A percentile compares a stretch with the other conserved stretches of the same genome.
phyloP scores from a whole-genome alignment of 2,329 filamentous ascomycete species.

The Diplodia mutila region DNA sequence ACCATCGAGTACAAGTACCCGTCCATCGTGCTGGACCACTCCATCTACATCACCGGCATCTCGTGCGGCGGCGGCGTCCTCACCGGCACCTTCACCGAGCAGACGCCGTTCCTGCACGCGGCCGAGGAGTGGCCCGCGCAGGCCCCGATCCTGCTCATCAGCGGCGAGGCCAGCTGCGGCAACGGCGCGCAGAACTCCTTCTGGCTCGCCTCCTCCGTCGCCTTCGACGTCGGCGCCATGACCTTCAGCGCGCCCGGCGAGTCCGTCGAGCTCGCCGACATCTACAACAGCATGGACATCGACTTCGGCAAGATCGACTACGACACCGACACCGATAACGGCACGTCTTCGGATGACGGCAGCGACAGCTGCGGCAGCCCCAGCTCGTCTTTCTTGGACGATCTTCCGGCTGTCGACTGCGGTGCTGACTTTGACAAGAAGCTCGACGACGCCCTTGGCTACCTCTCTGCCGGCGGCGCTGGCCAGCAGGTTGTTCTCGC shows the following conservation, averaged over 20 bases:
- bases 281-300: slow-evolving; percentile 16
- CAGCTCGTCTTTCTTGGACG: slow-evolving; percentile 15
- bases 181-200: slow-evolving; percentile 24
- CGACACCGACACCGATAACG: background rate
- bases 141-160: slow-evolving; percentile 25
- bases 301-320: slow-evolving; percentile 25
- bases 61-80: slow-evolving; percentile 12
- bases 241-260: slow-evolving; percentile 24
- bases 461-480: slow-evolving; percentile 18
- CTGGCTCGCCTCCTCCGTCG: slow-evolving; percentile 25
- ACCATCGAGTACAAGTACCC: slow-evolving; percentile 26
- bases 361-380: slow-evolving; percentile 12
- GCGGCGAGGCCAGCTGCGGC: slow-evolving; percentile 25
- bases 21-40: slow-evolving; percentile 27
- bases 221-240: slow-evolving; percentile 22
- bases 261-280: slow-evolving; percentile 11
- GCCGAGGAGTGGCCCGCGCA: slow-evolving; percentile 18
- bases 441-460: slow-evolving; percentile 27
- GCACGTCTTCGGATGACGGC: background rate
- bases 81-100: slow-evolving; percentile 21
- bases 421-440: slow-evolving; percentile 24
- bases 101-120: slow-evolving; percentile 20
- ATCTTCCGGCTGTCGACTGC: slow-evolving; percentile 26
- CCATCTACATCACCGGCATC: slow-evolving; percentile 26
- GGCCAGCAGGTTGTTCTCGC: slow-evolving; percentile 19